Percentiles rank a stretch among this genome's conserved stretches.
These are phyloP conservation scores for Globisporangium paroecandrum DNA, from an alignment of 352 stramenopile species.

Conservation along the genomic window DNA sequence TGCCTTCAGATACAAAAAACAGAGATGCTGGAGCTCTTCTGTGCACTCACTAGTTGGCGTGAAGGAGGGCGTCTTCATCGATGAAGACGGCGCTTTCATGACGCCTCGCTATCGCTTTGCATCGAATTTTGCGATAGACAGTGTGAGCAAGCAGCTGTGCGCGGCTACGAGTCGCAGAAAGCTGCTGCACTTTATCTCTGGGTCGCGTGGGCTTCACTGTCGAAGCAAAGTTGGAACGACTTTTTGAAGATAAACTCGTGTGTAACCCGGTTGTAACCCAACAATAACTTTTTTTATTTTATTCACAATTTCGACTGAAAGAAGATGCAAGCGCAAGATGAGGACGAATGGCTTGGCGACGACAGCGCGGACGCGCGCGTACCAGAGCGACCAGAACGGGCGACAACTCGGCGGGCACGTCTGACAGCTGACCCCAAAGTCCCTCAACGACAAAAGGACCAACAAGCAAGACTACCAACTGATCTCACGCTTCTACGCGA, in stretches of 20 bases:
- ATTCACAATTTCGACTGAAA: conserved; percentile 4
- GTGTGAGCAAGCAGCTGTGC: neutral
- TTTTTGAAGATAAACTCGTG: conserved; percentile 5
- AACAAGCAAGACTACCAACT: conserved; percentile 1
- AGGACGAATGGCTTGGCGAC: conserved; percentile 2
- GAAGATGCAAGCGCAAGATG: conserved; percentile 5
- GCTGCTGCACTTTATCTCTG: neutral
- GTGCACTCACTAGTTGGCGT: neutral
- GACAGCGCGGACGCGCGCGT: neutral
- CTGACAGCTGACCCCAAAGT: conserved; percentile 1
- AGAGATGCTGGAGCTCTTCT: neutral
- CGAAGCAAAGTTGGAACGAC: neutral
- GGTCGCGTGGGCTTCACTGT: neutral
- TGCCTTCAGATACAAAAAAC: neutral
- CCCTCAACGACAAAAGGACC: conserved; percentile 5
- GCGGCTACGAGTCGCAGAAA: neutral
- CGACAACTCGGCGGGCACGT: conserved; percentile 1
- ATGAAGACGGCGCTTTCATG: neutral
- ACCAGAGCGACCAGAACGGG: conserved; percentile 2
- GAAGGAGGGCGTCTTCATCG: neutral
- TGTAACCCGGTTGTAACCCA: neutral
- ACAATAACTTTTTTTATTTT: conserved; percentile 4
- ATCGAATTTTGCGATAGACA: neutral
- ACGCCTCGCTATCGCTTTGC: neutral
- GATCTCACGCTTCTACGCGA: conserved; percentile 2